Evolutionary conservation across 2,329 filamentous ascomycete species (phyloP).

Genomic region (Saccharata proteae): DNA sequence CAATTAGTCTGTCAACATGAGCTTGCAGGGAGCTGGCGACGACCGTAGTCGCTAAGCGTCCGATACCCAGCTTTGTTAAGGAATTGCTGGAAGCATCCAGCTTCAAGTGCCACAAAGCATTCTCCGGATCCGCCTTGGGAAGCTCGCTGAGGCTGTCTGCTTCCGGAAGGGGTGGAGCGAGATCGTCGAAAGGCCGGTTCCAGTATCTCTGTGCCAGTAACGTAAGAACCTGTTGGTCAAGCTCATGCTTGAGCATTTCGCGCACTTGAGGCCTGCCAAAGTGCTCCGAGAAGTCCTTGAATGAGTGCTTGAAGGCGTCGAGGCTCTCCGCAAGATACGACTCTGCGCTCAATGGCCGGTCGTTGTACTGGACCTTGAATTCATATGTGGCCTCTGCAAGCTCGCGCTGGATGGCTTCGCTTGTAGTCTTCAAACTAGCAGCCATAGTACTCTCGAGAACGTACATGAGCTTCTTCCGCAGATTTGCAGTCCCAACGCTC

Average conservation of each 20-base stretch:
- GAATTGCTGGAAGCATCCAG: constrained; percentile 84
- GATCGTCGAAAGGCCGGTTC: constrained; percentile 87
- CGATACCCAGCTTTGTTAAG: constrained; percentile 87
- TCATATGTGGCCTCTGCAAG: constrained; percentile 95
- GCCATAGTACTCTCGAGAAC: constrained; percentile 97
- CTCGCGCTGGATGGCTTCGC: constrained; percentile 86
- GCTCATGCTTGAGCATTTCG: constrained; percentile 76
- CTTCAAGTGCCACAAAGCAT: constrained; percentile 85
- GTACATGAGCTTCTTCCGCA: constrained; percentile 93
- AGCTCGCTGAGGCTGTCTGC: constrained; percentile 64
- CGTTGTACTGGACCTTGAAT: constrained; percentile 99
- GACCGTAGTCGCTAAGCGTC: constrained; percentile 81
- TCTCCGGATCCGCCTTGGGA: constrained; percentile 73
- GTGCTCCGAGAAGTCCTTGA: constrained; percentile 81
- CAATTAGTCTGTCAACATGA: constrained; percentile 68
- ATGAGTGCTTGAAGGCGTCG: constrained; percentile 94
- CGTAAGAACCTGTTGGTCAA: constrained; percentile 91
- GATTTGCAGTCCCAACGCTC: constrained; percentile 67
- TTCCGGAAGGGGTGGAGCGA: constrained; percentile 55
- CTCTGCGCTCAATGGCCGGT: constrained; percentile 84
- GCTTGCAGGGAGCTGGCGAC: constrained; percentile 79
- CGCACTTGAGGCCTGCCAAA: constrained; percentile 87
- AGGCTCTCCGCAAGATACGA: constrained; percentile 92
- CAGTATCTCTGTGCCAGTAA: constrained; percentile 88
- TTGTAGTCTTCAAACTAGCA: constrained; percentile 74